Evolutionary conservation across 106 monocot species (phyloP).

Genomic region (Iris macrosiphon): DNA sequence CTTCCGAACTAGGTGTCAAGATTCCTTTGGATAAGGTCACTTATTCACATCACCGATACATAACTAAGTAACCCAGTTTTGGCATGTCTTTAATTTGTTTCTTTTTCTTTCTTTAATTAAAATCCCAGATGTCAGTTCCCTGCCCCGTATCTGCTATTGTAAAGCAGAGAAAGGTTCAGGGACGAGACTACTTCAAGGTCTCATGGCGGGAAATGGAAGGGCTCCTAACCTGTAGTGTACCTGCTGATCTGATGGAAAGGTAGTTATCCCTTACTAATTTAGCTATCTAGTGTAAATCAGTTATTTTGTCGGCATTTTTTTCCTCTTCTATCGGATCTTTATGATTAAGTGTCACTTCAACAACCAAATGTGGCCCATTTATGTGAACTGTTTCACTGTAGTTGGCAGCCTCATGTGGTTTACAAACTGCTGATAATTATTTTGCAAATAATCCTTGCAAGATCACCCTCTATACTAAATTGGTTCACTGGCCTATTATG

Average conservation of each 20-base stretch:
- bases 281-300: too few relatives aligned
- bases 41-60: background rate
- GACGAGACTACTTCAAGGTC: constrained; percentile 69
- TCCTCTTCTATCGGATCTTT: too few relatives aligned
- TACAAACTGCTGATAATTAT: too few relatives aligned
- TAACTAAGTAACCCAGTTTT: background rate
- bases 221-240: constrained; percentile 36
- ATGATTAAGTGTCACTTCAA: too few relatives aligned
- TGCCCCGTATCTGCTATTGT: constrained; percentile 68
- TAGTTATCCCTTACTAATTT: too few relatives aligned
- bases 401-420: too few relatives aligned
- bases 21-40: constrained; percentile 38
- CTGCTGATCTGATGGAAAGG: constrained; percentile 64
- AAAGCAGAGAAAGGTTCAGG: constrained; percentile 65
- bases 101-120: constrained; percentile 2
- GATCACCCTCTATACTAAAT: too few relatives aligned
- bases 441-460: too few relatives aligned
- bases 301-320: too few relatives aligned
- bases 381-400: too few relatives aligned
- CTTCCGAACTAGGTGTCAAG: constrained; percentile 36
- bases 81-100: background rate
- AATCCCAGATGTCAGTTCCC: constrained; percentile 69
- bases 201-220: constrained; percentile 63
- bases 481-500: too few relatives aligned
- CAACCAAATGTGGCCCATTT: too few relatives aligned